Base-by-base conservation (phyloP, 2,329 filamentous ascomycete species). In the Metarhizium robertsii region DNA sequence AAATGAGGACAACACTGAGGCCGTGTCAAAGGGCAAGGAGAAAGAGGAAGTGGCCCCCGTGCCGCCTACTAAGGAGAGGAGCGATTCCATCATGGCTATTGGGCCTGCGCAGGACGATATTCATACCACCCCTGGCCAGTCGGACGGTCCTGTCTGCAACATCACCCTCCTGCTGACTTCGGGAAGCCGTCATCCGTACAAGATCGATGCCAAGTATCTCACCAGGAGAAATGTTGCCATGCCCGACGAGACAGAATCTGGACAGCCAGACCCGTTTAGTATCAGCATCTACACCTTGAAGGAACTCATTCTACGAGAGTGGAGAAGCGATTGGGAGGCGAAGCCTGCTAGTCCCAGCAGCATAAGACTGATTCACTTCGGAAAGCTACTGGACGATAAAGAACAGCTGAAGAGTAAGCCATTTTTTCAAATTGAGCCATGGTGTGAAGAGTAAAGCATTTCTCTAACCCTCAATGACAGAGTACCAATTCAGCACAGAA, bases 231-330 rank as follows among this genome's bases (percentile, higher is more conserved):
- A 87, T 62, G 88, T 96, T 54, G 81, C 80, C 50, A 82, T 94
- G 1, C 86, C 90, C 20, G 85, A 86, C 36, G 72, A 81, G 61
- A 81, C 77, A 10, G 78, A 80, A 57, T 68, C 71, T 30, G 84
- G 83, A 36, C 77, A 72, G 58, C 79, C 81, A 60, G 90, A 96
- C 66, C 91, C 91, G 1, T 92, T 90, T 67, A 88, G 86, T 67
- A 90, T 97, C 72, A 95, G 89, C 62, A 87, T 96, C 52, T 96
- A 96, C 69, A 95, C 90, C 3, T 75, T 97, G 61, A 96, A 96
- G 72, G 91, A 96, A 73, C 75, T 96, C 66, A 96, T 97, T 67
- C 81, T 94, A 75, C 81, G 90, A 64, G 92, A 96, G 69, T 97
- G 92, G 92, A 80, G 90, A 62, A 86, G 85, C 64, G 90, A 96